Percentiles rank a stretch among this genome's conserved stretches.
Conservation (phyloP, 345 rosid species). For the Eucalyptus urophylla region DNA sequence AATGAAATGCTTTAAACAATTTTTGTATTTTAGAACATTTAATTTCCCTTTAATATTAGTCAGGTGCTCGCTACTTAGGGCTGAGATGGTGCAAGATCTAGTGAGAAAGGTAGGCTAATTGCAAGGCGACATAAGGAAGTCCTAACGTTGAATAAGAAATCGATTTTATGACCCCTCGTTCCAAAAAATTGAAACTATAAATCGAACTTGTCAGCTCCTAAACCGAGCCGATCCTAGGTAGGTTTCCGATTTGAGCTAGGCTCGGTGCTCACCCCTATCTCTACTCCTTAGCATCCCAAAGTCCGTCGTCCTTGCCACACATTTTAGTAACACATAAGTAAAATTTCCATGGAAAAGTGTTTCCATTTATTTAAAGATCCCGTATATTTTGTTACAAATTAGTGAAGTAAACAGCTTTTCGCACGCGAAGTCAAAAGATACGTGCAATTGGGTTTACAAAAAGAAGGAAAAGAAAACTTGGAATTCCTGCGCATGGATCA, state of each 20-base stretch:
- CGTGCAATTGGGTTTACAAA: background rate
- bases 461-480: background rate
- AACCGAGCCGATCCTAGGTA: background rate
- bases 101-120: background rate
- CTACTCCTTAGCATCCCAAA: background rate
- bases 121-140: background rate
- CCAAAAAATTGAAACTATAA: background rate
- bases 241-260: background rate
- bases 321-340: background rate
- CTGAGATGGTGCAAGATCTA: background rate
- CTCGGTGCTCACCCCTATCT: background rate
- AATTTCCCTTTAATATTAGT: background rate
- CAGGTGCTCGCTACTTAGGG: background rate
- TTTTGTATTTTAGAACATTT: too few relatives aligned
- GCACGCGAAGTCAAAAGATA: background rate
- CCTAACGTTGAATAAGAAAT: background rate
- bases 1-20: background rate
- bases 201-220: rapidly evolving
- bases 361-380: background rate
- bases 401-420: background rate
- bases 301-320: rapidly evolving
- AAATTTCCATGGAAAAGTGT: background rate
- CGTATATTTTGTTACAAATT: background rate
- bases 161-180: background rate
- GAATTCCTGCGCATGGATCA: background rate